Evolutionary conservation across 257 asterid species (phyloP).

Genomic region (Solanum pinnatisectum): DNA sequence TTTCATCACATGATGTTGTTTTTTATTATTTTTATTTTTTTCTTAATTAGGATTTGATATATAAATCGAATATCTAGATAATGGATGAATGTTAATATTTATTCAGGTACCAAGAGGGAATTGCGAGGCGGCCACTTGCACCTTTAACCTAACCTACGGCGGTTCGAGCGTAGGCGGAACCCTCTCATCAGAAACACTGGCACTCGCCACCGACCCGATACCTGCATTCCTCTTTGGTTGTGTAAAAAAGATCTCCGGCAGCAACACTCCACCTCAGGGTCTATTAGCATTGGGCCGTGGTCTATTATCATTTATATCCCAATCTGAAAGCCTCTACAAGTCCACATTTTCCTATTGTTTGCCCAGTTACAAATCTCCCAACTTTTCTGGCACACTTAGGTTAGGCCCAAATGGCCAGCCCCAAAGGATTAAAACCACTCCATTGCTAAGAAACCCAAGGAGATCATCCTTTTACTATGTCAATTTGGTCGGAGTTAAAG

Average conservation of each 20-base stretch:
- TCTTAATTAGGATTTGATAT: too few species aligned
- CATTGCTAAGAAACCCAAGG: constrained; percentile 49
- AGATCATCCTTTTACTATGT: constrained; percentile 76
- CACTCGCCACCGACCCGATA: constrained; percentile 48
- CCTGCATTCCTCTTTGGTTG: constrained; percentile 55
- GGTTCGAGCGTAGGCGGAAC: constrained; percentile 43
- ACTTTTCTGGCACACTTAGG: constrained; percentile 49
- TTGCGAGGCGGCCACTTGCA: constrained; percentile 40
- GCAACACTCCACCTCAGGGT: constrained; percentile 61
- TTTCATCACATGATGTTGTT: not conserved
- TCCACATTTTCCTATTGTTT: constrained; percentile 81
- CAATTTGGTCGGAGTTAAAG: constrained; percentile 45
- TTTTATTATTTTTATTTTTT: too few species aligned
- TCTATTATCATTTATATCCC: constrained; percentile 49
- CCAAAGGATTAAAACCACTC: constrained; percentile 46
- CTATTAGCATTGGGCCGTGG: constrained; percentile 78
- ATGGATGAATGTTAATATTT: not conserved
- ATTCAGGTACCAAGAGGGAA: constrained; percentile 46
- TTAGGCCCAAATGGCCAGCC: constrained; percentile 75
- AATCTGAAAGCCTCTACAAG: constrained; percentile 39
- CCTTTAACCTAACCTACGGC: constrained; percentile 66
- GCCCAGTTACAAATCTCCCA: constrained; percentile 54
- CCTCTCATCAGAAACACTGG: constrained; percentile 47
- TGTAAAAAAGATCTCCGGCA: constrained; percentile 35
- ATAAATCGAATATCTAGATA: not conserved